phyloP scores from a whole-genome alignment of 2,329 filamentous ascomycete genomes.

The Fusarium pseudograminearum region DNA sequence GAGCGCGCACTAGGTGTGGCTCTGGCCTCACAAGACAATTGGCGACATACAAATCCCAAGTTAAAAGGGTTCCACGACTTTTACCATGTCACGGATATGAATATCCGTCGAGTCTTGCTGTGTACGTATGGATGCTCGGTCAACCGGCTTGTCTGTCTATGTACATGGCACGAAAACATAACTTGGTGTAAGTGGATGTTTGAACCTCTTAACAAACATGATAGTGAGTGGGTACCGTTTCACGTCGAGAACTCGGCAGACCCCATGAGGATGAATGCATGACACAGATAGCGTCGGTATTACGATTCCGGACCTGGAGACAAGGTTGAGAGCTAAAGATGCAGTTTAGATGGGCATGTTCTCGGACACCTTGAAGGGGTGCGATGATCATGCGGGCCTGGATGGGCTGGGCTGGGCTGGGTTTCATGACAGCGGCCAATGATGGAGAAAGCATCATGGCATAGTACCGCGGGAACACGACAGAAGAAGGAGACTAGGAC shows the following conservation, averaged over 20 bases:
- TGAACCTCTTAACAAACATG: conserved; percentile 30
- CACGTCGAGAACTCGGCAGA: conserved; percentile 35
- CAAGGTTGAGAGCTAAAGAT: conserved; percentile 9
- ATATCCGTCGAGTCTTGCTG: conserved; percentile 20
- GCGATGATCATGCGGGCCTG: conserved; percentile 25
- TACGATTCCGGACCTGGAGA: conserved; percentile 24
- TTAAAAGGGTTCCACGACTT: conserved; percentile 32
- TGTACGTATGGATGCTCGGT: conserved; percentile 33
- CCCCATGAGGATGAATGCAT: conserved; percentile 36
- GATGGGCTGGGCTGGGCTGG: conserved; percentile 19
- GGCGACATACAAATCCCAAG: conserved; percentile 17
- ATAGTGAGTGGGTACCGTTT: conserved; percentile 40
- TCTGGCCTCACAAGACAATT: conserved; percentile 28
- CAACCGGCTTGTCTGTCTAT: conserved; percentile 32
- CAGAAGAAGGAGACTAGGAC: conserved; percentile 37
- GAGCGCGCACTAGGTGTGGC: neutral
- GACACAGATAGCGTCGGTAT: conserved; percentile 34
- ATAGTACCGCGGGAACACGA: conserved; percentile 43
- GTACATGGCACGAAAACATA: conserved; percentile 29
- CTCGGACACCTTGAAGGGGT: conserved; percentile 19
- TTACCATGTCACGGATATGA: conserved; percentile 30
- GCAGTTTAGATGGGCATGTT: conserved; percentile 10
- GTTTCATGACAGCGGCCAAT: conserved; percentile 35
- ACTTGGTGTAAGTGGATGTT: conserved; percentile 28
- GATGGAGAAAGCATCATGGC: conserved; percentile 36